Base-by-base conservation (phyloP, 257 asterid genomes). In the Solanum rostratum region DNA sequence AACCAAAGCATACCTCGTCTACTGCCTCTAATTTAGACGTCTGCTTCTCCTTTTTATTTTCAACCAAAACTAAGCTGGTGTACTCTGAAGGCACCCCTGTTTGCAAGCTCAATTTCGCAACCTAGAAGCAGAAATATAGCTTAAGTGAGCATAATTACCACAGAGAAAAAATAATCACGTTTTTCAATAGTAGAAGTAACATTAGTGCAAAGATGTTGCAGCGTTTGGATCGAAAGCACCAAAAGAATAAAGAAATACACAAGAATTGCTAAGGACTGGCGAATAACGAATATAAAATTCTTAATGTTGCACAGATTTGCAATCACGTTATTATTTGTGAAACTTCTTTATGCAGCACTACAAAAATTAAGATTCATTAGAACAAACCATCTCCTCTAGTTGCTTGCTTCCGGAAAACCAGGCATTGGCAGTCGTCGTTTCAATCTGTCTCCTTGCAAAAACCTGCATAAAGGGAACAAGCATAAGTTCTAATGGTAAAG, bases 361-460 rank as follows among this genome's bases (percentile, higher is more conserved):
- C 3, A 24, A 46, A 24, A 74, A 46, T n/a, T 74, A 74, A 74
- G 60, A 76, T 49, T 49, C 60, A 76, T 24, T 76, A 46, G 37
- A 79, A 81, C 78, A 83, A 52, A 94, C 99, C 98, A 89, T 93
- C 86, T 90, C 96, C 89, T 93, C 94, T 13, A 88, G 83, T 55
- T 91, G 91, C 88, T 92, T 94, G 91, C 87, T 92, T 68, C 89
- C 97, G 0, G 94, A 88, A 65, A 90, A 89, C 99, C 99, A 96
- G 50, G 95, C 98, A 18, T 84, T 80, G 60, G 94, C 92, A 13
- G 99, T 96, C 41, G 93, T 89, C 10, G 89, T 60, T 43, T 88
- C 85, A 16, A 94, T 87, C 81, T 93, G 94, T 84, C 96, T 92
- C 91, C 86, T 90, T 0, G 95, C 95, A 53, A 90, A 89, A 39